A percentile compares a stretch with the other conserved stretches of the same genome.
Evolutionary conservation across 169 alveolate genomes (phyloP).

Genomic region (Cryptosporidium andersoni): DNA sequence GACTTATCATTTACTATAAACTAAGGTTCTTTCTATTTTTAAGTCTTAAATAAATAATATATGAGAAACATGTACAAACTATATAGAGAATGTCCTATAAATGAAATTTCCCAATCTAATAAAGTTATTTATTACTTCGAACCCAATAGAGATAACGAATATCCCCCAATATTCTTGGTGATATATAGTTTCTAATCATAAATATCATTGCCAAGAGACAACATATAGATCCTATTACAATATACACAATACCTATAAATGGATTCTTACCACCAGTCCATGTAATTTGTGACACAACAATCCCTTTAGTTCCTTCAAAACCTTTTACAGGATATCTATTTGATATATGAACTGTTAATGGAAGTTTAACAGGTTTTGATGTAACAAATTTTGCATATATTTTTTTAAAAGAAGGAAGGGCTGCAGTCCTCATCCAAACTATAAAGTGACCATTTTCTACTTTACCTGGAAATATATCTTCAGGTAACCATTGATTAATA

Average conservation of each 20-base stretch:
- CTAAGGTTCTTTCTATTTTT: too few relatives aligned
- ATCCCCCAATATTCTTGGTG: slow-evolving; percentile 15
- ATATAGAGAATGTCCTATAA: too few relatives aligned
- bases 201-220: slow-evolving; percentile 3
- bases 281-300: slow-evolving; percentile 75
- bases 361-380: slow-evolving; percentile 75
- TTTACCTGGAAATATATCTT: slow-evolving; percentile 80
- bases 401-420: slow-evolving; percentile 80
- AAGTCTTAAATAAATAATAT: too few relatives aligned
- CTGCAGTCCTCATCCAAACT: slow-evolving; percentile 85
- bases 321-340: slow-evolving; percentile 74
- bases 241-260: slow-evolving; percentile 72
- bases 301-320: slow-evolving; percentile 79
- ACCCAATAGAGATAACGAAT: slow-evolving; percentile 27
- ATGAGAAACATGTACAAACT: too few relatives aligned
- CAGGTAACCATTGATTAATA: slow-evolving; percentile 44
- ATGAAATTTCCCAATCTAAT: too few relatives aligned
- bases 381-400: slow-evolving; percentile 77
- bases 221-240: slow-evolving; percentile 18
- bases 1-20: too few relatives aligned
- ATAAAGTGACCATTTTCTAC: slow-evolving; percentile 83
- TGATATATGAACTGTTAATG: slow-evolving; percentile 75
- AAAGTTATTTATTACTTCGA: background rate
- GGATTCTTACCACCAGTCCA: slow-evolving; percentile 76
- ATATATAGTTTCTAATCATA: slow-evolving; percentile 17